phyloP scores from a whole-genome alignment of 2,329 filamentous ascomycete genomes.

The Spiromastix sp. region DNA sequence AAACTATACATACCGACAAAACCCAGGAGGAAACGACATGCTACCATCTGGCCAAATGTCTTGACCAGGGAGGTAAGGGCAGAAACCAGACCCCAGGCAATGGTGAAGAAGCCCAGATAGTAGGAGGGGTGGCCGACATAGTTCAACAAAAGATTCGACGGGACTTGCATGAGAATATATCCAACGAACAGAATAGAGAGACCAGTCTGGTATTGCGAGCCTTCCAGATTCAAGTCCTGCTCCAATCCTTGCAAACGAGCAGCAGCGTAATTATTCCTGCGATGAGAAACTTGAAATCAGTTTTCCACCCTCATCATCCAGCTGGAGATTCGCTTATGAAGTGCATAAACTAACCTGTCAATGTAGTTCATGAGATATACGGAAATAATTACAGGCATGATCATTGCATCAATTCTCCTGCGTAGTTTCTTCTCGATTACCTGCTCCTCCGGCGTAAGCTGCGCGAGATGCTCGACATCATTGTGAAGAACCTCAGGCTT shows the following conservation, averaged over 20 bases:
- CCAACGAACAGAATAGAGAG: conserved; percentile 35
- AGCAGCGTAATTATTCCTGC: conserved; percentile 38
- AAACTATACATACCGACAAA: conserved; percentile 20
- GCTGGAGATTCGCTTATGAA: too few relatives aligned
- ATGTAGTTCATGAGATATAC: conserved; percentile 38
- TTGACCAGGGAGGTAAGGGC: conserved; percentile 34
- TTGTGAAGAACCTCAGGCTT: not conserved
- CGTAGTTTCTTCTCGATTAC: conserved; percentile 28
- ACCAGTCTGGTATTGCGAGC: conserved; percentile 30
- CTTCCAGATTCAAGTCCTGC: conserved; percentile 25
- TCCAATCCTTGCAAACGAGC: conserved; percentile 34
- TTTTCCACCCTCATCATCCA: too few relatives aligned
- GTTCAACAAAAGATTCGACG: conserved; percentile 36
- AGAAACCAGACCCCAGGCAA: conserved; percentile 37
- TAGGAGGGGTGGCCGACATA: conserved; percentile 33
- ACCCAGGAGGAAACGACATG: conserved; percentile 36
- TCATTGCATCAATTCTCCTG: conserved; percentile 25
- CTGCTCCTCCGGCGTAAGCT: conserved; percentile 21
- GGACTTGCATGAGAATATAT: conserved; percentile 38
- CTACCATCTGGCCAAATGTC: conserved; percentile 32
- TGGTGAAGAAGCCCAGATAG: conserved; percentile 36
- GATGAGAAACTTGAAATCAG: too few relatives aligned
- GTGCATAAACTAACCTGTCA: conserved; percentile 28
- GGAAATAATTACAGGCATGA: conserved; percentile 32
- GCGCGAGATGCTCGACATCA: not conserved